phyloP scores from a whole-genome alignment of 2,329 filamentous ascomycete genomes.

The Botrytis cinerea region DNA sequence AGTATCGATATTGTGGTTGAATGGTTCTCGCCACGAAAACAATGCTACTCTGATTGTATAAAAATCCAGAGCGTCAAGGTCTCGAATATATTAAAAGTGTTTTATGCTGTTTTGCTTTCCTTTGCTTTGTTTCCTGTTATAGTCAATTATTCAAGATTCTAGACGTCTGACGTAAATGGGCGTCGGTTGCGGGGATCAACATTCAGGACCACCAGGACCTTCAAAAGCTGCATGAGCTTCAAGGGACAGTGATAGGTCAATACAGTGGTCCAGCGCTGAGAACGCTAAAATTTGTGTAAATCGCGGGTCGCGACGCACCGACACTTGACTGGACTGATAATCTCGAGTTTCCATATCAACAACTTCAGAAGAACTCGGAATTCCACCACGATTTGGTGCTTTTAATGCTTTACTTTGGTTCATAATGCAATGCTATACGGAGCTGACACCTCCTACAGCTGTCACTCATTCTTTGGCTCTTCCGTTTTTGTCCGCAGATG shows the following conservation, averaged over 20 bases:
- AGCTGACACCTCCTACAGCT: constrained; percentile 90
- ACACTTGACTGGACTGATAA: constrained; percentile 5
- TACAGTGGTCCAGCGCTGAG: background rate
- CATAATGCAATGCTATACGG: constrained; percentile 94
- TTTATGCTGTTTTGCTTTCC: background rate
- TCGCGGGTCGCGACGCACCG: constrained; percentile 15
- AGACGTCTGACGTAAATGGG: constrained; percentile 21
- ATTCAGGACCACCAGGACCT: background rate
- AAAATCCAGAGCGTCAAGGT: background rate
- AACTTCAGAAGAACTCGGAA: constrained; percentile 10
- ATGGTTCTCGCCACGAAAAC: background rate
- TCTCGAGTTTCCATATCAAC: constrained; percentile 4
- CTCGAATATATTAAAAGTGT: background rate
- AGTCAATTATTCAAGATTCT: constrained; percentile 10
- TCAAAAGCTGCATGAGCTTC: constrained; percentile 2
- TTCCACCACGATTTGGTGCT: constrained; percentile 25
- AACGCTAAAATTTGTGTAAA: constrained; percentile 20
- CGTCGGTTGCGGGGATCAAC: constrained; percentile 5
- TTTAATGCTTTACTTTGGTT: constrained; percentile 19
- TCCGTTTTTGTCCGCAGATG: constrained; percentile 72
- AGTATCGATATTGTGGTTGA: background rate
- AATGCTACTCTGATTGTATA: background rate
- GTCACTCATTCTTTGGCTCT: constrained; percentile 84
- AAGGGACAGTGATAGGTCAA: constrained; percentile 12
- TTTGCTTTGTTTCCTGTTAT: background rate